Base-by-base conservation (phyloP, 2,329 filamentous ascomycete genomes). In the Aureobasidium subglaciale region DNA sequence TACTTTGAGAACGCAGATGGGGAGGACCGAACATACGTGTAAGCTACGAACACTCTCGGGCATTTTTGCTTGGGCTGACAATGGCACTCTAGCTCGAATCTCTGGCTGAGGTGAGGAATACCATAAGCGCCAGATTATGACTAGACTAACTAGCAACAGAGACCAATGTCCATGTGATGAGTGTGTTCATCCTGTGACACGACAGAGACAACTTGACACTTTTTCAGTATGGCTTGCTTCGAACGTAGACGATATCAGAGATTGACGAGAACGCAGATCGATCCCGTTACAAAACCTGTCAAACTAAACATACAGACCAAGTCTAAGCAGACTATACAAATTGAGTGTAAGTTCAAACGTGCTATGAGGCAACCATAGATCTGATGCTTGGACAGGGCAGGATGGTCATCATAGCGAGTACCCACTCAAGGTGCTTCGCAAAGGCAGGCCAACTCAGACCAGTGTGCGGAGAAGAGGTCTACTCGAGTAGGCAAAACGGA, bases 331-430 rank as follows among this genome's bases (percentile, higher is more conserved):
- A 43, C 22, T 13, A 34, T 54, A 25, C 50, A 54, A 11, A 53
- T 59, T n/a, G 50, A 56, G 38, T 59, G 58, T 57, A 40, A 24
- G 43, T 50, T n/a, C 7, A 18, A 13, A 6, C 7, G 35, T 27
- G 10, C n/a, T 16, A 22, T 5, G 9, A 11, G 10, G 11, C 18
- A 18, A 24, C 2, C n/a, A 9, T 15, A 30, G 11, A 8, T 27
- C 38, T 45, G 13, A 43, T 24, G 22, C 13, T 45, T 9, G 15
- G 29, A 4, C 24, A 57, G 56, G 56, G 56, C 32, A 54, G 9
- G 56, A 60, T 48, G 59, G 59, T 10, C 59, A 60, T 40, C 46
- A 58, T 16, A 60, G 59, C 40, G 50, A 45, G 20, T 60, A 58
- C 22, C 54, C 58, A 4, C n/a, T 43, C 16, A 48, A 50, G 18